Evolutionary conservation across 345 rosid genomes (phyloP).

Genomic region (Boechera stricta): DNA sequence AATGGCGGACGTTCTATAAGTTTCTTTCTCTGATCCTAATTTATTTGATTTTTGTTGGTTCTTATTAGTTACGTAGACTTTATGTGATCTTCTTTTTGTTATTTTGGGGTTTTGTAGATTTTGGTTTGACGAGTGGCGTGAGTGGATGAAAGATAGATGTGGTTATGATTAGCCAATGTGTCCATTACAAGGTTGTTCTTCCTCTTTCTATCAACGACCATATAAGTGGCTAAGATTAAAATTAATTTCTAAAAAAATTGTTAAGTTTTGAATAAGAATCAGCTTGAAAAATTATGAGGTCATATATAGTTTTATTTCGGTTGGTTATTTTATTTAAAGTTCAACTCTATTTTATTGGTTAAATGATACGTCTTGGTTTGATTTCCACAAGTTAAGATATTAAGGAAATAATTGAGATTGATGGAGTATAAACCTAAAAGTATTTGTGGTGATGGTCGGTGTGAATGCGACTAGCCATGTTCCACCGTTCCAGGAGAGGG

Average conservation of each 20-base stretch:
- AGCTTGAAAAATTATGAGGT: slow-evolving; percentile 12
- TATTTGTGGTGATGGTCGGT: slow-evolving; percentile 27
- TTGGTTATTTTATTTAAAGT: not conserved
- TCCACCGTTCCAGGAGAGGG: slow-evolving; percentile 28
- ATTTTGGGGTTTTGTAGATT: slow-evolving; percentile 25
- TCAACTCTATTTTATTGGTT: slow-evolving; percentile 1
- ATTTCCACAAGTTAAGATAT: slow-evolving; percentile 3
- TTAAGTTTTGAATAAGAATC: slow-evolving; percentile 18
- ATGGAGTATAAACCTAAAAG: slow-evolving; percentile 19
- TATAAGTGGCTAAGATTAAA: slow-evolving; percentile 34
- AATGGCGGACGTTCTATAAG: slow-evolving; percentile 29
- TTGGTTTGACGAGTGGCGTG: slow-evolving; percentile 43
- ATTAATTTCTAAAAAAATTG: not conserved
- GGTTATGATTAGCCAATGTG: slow-evolving; percentile 39
- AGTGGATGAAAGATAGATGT: slow-evolving; percentile 43
- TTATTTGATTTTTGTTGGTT: slow-evolving; percentile 33
- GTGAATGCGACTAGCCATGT: slow-evolving; percentile 45
- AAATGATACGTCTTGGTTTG: not conserved
- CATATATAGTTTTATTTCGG: slow-evolving; percentile 3
- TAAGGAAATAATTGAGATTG: slow-evolving; percentile 11
- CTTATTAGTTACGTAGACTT: slow-evolving; percentile 37
- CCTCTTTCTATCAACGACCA: slow-evolving; percentile 35
- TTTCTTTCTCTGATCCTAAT: slow-evolving; percentile 2
- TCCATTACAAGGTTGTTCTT: slow-evolving; percentile 35
- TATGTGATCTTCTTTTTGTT: slow-evolving; percentile 28